Evolutionary conservation across 768 basidiomycete genomes (phyloP).

Genomic region (Exidia glandulosa): DNA sequence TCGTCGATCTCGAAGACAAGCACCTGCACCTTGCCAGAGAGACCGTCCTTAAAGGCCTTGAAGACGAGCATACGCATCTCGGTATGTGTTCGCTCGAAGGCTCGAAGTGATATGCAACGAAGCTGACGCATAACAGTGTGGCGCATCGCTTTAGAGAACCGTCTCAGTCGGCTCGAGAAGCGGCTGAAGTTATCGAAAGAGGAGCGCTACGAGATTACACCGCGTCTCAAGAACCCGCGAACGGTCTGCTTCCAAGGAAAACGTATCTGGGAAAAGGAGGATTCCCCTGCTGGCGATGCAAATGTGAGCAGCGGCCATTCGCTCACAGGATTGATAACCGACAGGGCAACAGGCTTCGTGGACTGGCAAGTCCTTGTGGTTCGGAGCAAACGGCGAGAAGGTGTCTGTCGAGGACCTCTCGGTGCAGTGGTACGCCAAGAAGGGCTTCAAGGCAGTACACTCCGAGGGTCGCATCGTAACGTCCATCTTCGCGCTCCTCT

Average conservation of each 20-base stretch:
- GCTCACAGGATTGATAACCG: too few relatives aligned
- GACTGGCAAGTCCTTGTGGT: conserved; percentile 59
- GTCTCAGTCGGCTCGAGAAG: conserved; percentile 64
- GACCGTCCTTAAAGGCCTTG: conserved; percentile 43
- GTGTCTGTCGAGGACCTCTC: conserved; percentile 76
- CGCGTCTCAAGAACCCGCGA: conserved; percentile 26
- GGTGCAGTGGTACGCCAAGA: conserved; percentile 66
- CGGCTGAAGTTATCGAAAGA: conserved; percentile 49
- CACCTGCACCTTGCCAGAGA: conserved; percentile 18
- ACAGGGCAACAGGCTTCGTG: too few relatives aligned
- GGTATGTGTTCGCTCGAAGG: too few relatives aligned
- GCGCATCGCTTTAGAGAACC: conserved; percentile 61
- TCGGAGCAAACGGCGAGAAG: conserved; percentile 50
- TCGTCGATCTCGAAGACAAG: background rate
- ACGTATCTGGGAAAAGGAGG: conserved; percentile 22
- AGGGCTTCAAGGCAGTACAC: conserved; percentile 54
- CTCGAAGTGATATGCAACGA: too few relatives aligned
- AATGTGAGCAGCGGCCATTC: too few relatives aligned
- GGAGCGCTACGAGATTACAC: conserved; percentile 41
- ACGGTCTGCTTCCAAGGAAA: conserved; percentile 29
- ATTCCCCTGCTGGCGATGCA: conserved; percentile 8
- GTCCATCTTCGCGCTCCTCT: conserved; percentile 74
- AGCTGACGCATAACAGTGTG: too few relatives aligned
- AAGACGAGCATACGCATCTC: conserved; percentile 72
- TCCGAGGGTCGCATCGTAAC: conserved; percentile 47